A percentile compares a stretch with the other conserved stretches of the same genome.
Evolutionary conservation across 805 yeast genomes (phyloP).

Genomic region (Teunomyces barrocoloradensis): DNA sequence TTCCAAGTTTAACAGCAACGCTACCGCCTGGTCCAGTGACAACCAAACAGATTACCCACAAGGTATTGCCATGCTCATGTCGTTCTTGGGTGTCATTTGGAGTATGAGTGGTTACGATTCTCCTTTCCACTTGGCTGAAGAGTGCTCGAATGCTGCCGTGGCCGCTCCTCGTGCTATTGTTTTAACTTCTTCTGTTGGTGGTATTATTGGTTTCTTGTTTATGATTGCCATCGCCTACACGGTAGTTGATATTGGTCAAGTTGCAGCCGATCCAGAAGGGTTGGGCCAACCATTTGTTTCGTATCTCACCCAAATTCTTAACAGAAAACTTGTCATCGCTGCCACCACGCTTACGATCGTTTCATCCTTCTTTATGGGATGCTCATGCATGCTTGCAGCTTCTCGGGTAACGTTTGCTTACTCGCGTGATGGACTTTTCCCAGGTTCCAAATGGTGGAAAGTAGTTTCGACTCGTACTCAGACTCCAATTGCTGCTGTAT

Average conservation of each 20-base stretch:
- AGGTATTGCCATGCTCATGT: conserved; percentile 56
- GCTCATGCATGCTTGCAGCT: conserved; percentile 61
- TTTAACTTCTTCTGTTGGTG: conserved; percentile 55
- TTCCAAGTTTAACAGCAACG: conserved; percentile 49
- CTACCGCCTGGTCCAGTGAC: conserved; percentile 52
- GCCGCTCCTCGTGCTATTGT: conserved; percentile 71
- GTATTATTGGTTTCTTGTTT: conserved; percentile 53
- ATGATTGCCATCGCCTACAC: conserved; percentile 64
- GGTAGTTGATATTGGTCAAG: conserved; percentile 46
- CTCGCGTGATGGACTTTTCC: conserved; percentile 67
- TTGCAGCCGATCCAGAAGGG: conserved; percentile 47
- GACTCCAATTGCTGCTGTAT: conserved; percentile 66
- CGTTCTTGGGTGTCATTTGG: conserved; percentile 64
- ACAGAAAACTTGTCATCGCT: conserved; percentile 38
- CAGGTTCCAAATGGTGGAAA: conserved; percentile 50
- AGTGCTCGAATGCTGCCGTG: conserved; percentile 58
- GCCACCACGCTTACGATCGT: conserved; percentile 40
- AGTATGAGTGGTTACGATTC: conserved; percentile 76
- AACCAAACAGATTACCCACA: conserved; percentile 64
- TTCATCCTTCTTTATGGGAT: conserved; percentile 50
- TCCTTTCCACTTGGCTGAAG: conserved; percentile 75
- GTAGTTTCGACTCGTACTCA: conserved; percentile 49
- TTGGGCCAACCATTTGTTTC: conserved; percentile 61
- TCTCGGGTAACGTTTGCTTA: conserved; percentile 67
- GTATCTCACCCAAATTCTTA: conserved; percentile 49